Conservation (phyloP, 768 basidiomycete genomes). For the Amylocystis lapponica region DNA sequence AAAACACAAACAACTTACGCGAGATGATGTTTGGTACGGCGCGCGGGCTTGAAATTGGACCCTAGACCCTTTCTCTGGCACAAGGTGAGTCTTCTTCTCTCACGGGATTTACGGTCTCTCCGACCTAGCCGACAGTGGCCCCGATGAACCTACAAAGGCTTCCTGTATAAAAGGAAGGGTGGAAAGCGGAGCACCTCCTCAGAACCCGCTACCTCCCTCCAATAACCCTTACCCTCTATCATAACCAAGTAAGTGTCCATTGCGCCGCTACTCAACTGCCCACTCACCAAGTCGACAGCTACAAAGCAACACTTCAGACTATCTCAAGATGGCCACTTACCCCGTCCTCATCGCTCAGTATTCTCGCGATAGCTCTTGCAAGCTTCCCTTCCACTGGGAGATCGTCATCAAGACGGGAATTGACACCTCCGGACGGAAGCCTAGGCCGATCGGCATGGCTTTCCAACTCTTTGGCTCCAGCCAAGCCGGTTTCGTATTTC, state of each 20-base stretch:
- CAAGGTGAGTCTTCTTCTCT: too few relatives aligned
- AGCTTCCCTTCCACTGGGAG: not conserved
- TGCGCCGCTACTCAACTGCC: too few relatives aligned
- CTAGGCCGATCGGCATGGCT: not conserved
- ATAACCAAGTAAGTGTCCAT: too few relatives aligned
- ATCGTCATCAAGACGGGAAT: not conserved
- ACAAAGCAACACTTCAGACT: not conserved
- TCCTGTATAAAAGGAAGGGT: not conserved
- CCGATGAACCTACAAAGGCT: not conserved
- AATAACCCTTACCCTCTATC: too few relatives aligned
- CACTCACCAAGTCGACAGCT: not conserved
- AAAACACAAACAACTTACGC: too few relatives aligned
- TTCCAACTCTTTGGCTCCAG: not conserved
- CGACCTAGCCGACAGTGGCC: too few relatives aligned
- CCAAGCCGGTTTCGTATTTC: too few relatives aligned
- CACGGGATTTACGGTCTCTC: too few relatives aligned
- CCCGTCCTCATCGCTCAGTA: conserved; percentile 7
- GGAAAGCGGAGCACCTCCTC: not conserved
- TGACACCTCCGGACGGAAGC: not conserved
- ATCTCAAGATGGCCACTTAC: not conserved
- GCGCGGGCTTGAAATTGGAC: too few relatives aligned
- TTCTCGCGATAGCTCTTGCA: conserved; percentile 1
- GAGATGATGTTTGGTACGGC: too few relatives aligned
- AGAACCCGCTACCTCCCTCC: too few relatives aligned
- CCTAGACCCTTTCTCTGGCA: too few relatives aligned